A percentile compares a stretch with the other conserved stretches of the same genome.
Conservation (phyloP, 2,329 filamentous ascomycete species). For the Microthyrium microscopicum region DNA sequence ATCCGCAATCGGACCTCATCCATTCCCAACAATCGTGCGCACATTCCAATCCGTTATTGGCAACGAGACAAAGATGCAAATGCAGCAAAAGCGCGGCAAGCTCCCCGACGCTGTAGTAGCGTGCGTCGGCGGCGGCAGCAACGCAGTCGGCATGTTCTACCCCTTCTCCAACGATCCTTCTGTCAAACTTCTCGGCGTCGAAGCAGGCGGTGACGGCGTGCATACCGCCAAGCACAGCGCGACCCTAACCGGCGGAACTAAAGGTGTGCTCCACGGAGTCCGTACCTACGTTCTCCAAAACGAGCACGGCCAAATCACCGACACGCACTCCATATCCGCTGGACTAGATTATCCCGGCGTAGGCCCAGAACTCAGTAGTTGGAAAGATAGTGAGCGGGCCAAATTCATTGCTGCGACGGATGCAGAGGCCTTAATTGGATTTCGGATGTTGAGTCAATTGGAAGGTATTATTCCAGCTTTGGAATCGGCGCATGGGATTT, state of each 20-base stretch:
- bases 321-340: conserved; percentile 92
- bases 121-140: conserved; percentile 89
- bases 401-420: conserved; percentile 86
- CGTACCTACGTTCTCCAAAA: conserved; percentile 92
- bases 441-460: conserved; percentile 66
- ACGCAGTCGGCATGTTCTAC: conserved; percentile 96
- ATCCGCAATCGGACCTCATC: conserved; percentile 91
- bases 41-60: conserved; percentile 97
- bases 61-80: conserved; percentile 82
- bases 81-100: conserved; percentile 68
- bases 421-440: conserved; percentile 73
- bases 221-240: conserved; percentile 76
- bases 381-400: conserved; percentile 82
- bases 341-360: conserved; percentile 96
- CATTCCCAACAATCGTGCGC: conserved; percentile 92
- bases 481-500: conserved; percentile 86
- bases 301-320: conserved; percentile 77
- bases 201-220: conserved; percentile 85
- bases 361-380: conserved; percentile 75
- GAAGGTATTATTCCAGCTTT: conserved; percentile 96
- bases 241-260: conserved; percentile 69
- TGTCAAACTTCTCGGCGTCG: conserved; percentile 83
- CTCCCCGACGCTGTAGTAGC: conserved; percentile 92
- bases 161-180: conserved; percentile 73
- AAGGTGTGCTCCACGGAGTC: conserved; percentile 90